A percentile compares a stretch with the other conserved stretches of the same genome.
Conservation (phyloP, 345 rosid genomes). For the Populus pruinosa region DNA sequence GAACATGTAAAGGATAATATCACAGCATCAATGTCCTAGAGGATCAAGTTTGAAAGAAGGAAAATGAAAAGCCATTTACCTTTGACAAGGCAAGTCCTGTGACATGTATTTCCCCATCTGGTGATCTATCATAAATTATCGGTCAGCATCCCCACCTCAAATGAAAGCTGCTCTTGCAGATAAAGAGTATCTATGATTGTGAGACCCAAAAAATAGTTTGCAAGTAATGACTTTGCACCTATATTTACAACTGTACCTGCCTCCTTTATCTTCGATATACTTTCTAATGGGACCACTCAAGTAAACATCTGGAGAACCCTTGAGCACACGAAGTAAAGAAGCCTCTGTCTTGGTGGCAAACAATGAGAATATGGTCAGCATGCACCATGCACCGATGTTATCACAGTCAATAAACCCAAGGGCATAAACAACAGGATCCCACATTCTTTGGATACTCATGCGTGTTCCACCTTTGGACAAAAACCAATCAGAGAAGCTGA, state of each 20-base stretch:
- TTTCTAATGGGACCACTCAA: constrained; percentile 91
- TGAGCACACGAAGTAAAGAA: constrained; percentile 93
- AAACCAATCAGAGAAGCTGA: constrained; percentile 99
- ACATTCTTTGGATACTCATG: constrained; percentile 85
- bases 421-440: constrained; percentile 99
- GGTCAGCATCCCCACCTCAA: constrained; percentile 98
- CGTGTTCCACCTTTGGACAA: constrained; percentile 94
- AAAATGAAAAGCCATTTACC: constrained; percentile 41
- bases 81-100: constrained; percentile 84
- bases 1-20: not conserved
- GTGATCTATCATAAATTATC: constrained; percentile 61
- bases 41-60: not conserved
- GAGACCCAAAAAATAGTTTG: not conserved
- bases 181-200: not conserved
- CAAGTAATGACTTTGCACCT: not conserved
- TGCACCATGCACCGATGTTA: constrained; percentile 98
- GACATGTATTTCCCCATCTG: constrained; percentile 62
- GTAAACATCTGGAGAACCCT: constrained; percentile 94
- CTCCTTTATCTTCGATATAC: constrained; percentile 81
- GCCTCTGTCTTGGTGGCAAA: constrained; percentile 99
- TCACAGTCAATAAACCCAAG: constrained; percentile 98
- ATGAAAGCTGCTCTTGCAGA: constrained; percentile 72
- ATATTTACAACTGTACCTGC: constrained; percentile 50
- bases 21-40: not conserved
- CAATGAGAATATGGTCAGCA: constrained; percentile 96